A percentile compares a stretch with the other conserved stretches of the same genome.
Evolutionary conservation across 192 early-diverging fungal genomes (phyloP).

Genomic region (Rhizophlyctis rosea): DNA sequence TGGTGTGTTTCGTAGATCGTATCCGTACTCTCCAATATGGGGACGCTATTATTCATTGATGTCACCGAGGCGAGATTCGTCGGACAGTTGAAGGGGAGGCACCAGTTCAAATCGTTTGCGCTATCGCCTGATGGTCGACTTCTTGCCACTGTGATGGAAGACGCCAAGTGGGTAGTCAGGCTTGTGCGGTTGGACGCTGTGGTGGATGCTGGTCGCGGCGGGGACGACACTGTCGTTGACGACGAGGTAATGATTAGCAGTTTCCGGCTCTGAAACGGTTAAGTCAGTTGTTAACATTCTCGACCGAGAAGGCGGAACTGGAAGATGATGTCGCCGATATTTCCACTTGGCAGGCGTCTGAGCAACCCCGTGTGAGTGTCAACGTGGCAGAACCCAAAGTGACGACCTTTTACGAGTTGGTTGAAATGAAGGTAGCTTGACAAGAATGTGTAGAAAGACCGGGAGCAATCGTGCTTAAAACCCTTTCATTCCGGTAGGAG

Average conservation of each 20-base stretch:
- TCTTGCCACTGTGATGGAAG: conserved; percentile 30
- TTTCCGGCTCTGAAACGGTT: conserved; percentile 1
- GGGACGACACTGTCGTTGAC: not conserved
- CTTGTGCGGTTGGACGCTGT: conserved; percentile 40
- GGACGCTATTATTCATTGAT: conserved; percentile 45
- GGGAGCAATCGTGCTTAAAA: not conserved
- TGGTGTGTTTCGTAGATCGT: conserved; percentile 22
- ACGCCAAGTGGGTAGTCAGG: conserved; percentile 26
- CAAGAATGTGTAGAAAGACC: not conserved
- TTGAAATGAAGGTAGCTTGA: conserved; percentile 35
- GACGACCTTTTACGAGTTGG: conserved; percentile 37
- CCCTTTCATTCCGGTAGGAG: too few species aligned
- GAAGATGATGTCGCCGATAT: too few species aligned
- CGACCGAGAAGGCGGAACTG: too few species aligned
- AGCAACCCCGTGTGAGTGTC: not conserved
- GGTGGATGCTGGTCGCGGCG: conserved; percentile 16
- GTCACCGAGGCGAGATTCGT: conserved; percentile 36
- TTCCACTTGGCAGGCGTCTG: too few species aligned
- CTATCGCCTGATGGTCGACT: conserved; percentile 42
- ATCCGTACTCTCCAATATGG: conserved; percentile 40
- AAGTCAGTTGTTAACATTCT: not conserved
- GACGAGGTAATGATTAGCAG: not conserved
- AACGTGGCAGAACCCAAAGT: conserved; percentile 8
- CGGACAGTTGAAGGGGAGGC: conserved; percentile 33
- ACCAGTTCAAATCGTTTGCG: conserved; percentile 41